phyloP scores from a whole-genome alignment of 1,139 yeast species.

The Debaryomyces singareniensis region DNA sequence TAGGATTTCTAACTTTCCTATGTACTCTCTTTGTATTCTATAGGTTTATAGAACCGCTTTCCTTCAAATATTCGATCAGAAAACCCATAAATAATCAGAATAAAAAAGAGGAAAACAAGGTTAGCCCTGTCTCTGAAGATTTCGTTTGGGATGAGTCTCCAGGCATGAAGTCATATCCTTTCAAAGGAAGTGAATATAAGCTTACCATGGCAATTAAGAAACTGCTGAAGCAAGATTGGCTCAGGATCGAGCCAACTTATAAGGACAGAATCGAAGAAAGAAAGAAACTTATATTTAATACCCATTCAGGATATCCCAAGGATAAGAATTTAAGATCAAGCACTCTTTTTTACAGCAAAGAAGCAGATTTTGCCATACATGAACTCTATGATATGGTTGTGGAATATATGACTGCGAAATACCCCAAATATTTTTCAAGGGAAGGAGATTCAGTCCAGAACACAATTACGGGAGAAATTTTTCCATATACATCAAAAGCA shows the following conservation, averaged over 20 bases:
- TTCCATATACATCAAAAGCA: slow-evolving; percentile 18
- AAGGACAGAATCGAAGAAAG: slow-evolving; percentile 33
- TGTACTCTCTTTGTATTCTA: too few relatives aligned
- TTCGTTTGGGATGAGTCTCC: slow-evolving; percentile 1
- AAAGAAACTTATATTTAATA: slow-evolving; percentile 3
- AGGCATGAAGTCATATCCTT: slow-evolving; percentile 1
- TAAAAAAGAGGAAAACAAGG: neutral
- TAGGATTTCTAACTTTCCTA: too few relatives aligned
- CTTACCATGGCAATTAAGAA: slow-evolving; percentile 3
- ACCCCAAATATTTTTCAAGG: slow-evolving; percentile 41
- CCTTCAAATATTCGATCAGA: too few relatives aligned
- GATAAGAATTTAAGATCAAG: slow-evolving; percentile 22
- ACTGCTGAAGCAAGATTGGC: slow-evolving; percentile 31
- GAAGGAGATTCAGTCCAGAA: slow-evolving; percentile 18
- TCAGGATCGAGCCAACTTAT: slow-evolving; percentile 53
- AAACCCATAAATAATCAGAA: neutral
- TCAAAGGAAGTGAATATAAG: slow-evolving; percentile 2
- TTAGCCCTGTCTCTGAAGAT: neutral
- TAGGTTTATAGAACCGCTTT: too few relatives aligned
- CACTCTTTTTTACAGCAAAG: slow-evolving; percentile 2
- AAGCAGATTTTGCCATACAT: slow-evolving; percentile 26
- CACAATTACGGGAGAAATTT: slow-evolving; percentile 23
- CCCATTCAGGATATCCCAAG: neutral
- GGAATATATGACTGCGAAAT: slow-evolving; percentile 35
- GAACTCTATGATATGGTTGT: slow-evolving; percentile 43